These are phyloP conservation scores for Fusarium irregulare DNA, from an alignment of 2,329 filamentous ascomycete genomes.

Conservation along the genomic window DNA sequence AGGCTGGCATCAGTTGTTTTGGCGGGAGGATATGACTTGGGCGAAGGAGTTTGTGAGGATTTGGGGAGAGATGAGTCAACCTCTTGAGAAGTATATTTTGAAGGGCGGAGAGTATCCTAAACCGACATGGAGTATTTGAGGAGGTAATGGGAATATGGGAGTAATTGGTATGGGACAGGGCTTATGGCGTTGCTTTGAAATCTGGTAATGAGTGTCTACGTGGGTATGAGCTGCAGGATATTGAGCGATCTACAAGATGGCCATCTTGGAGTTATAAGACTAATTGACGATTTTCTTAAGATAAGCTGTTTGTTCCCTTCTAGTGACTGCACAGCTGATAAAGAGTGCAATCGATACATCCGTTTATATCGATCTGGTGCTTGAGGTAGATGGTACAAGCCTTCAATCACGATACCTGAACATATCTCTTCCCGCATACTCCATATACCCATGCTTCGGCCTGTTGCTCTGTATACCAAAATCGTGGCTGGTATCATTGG, in stretches of 20 bases:
- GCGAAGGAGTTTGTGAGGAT: background rate
- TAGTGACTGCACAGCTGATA: background rate
- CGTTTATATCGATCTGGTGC: background rate
- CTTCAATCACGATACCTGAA: background rate
- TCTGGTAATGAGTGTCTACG: too few species aligned
- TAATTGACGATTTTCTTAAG: background rate
- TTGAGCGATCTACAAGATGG: background rate
- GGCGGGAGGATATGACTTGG: background rate
- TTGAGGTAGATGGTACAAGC: background rate
- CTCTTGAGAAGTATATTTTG: slow-evolving; percentile 33
- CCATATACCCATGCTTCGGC: background rate
- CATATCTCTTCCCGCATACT: too few species aligned
- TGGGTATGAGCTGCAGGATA: background rate
- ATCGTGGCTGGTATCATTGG: background rate
- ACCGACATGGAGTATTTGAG: slow-evolving; percentile 17
- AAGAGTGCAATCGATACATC: background rate
- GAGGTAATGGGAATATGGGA: background rate
- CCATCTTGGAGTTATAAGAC: background rate
- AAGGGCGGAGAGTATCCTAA: slow-evolving; percentile 35
- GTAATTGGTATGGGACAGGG: background rate
- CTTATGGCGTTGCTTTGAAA: background rate
- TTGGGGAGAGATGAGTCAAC: slow-evolving; percentile 1
- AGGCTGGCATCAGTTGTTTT: slow-evolving; percentile 32
- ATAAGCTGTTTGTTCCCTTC: background rate
- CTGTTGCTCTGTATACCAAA: background rate